Conservation (phyloP, 352 stramenopile species). For the Globisporangium irregulare region DNA sequence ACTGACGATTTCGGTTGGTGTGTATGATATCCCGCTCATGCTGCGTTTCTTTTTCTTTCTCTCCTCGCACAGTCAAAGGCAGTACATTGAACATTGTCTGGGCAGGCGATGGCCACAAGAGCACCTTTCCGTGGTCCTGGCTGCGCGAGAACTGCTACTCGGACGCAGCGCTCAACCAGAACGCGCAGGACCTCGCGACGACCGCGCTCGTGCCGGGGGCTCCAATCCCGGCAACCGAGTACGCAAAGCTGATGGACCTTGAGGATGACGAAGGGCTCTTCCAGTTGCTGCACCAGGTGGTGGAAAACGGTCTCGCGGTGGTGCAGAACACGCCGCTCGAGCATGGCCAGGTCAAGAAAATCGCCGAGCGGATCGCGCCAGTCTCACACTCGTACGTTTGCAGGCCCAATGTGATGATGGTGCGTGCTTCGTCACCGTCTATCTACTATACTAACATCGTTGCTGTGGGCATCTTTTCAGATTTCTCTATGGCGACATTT, state of each 20-base stretch:
- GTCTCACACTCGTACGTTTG: constrained; percentile 72
- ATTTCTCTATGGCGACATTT: constrained; percentile 84
- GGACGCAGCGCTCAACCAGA: constrained; percentile 41
- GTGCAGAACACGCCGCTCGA: constrained; percentile 71
- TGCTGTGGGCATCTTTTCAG: constrained; percentile 19
- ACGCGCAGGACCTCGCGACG: constrained; percentile 44
- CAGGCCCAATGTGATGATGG: background rate
- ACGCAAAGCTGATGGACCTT: constrained; percentile 54
- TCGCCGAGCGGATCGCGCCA: constrained; percentile 76
- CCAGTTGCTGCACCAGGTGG: constrained; percentile 61
- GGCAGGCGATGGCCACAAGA: constrained; percentile 59
- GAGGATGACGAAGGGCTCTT: constrained; percentile 63
- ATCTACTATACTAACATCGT: background rate
- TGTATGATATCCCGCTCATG: background rate
- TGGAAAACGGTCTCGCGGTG: constrained; percentile 68
- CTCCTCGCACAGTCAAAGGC: constrained; percentile 46
- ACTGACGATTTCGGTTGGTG: background rate
- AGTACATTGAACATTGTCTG: constrained; percentile 71
- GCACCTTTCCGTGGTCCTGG: constrained; percentile 64
- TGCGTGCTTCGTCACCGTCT: background rate
- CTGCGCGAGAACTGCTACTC: constrained; percentile 82
- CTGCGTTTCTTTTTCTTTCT: background rate
- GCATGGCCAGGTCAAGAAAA: constrained; percentile 53
- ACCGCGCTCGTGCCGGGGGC: constrained; percentile 42
- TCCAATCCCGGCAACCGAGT: constrained; percentile 55